Percentiles rank a stretch among this genome's conserved stretches.
Evolutionary conservation across 768 basidiomycete genomes (phyloP).

Genomic region (Rhodocollybia butyracea): DNA sequence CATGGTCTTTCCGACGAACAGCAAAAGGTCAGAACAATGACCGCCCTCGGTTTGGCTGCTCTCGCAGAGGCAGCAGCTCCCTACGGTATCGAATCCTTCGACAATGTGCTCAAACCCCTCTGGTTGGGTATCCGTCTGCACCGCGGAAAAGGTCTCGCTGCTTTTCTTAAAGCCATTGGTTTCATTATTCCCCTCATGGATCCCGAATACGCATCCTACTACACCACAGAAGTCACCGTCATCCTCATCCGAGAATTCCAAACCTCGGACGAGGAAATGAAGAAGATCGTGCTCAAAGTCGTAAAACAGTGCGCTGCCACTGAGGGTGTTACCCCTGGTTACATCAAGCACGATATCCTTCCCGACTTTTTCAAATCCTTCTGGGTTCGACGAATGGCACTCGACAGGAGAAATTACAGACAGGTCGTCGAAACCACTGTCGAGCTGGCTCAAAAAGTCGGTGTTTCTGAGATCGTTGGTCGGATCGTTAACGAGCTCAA

Average conservation of each 20-base stretch:
- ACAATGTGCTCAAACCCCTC: conserved; percentile 91
- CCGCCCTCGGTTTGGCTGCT: conserved; percentile 86
- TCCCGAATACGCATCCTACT: conserved; percentile 98
- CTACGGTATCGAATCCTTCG: conserved; percentile 99
- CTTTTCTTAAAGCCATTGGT: conserved; percentile 96
- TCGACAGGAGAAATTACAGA: conserved; percentile 92
- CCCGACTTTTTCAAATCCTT: conserved; percentile 99
- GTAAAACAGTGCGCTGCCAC: conserved; percentile 99
- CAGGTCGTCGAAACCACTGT: conserved; percentile 99
- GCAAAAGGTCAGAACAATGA: conserved; percentile 96
- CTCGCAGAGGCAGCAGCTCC: conserved; percentile 96
- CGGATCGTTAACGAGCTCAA: conserved; percentile 87
- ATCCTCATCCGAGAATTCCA: conserved; percentile 98
- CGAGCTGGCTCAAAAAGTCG: conserved; percentile 95
- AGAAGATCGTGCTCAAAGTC: conserved; percentile 98
- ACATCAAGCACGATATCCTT: conserved; percentile 96
- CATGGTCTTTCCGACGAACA: conserved; percentile 92
- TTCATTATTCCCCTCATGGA: conserved; percentile 99
- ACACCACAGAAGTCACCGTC: conserved; percentile 96
- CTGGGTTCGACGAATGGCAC: conserved; percentile 97
- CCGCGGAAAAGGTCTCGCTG: conserved; percentile 92
- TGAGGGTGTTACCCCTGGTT: conserved; percentile 93
- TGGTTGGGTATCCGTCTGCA: conserved; percentile 95
- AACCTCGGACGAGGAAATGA: conserved; percentile 99
- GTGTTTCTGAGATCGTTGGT: conserved; percentile 94